Evolutionary conservation across 2,329 filamentous ascomycete species (phyloP).

Genomic region (Penicillium aurantiogriseum): DNA sequence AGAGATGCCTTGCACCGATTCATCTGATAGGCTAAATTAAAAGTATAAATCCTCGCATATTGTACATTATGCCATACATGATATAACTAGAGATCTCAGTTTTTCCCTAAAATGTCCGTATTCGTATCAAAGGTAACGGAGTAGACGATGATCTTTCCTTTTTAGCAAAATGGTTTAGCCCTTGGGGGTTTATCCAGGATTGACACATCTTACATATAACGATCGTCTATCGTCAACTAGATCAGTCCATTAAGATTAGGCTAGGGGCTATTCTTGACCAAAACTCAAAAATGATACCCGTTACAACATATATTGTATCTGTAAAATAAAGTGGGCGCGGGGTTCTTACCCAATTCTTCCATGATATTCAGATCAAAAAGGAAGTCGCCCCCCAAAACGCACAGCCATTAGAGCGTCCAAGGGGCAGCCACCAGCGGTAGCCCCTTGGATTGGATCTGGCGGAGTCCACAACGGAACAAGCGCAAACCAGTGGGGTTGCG

Average conservation of each 20-base stretch:
- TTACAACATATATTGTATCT: neutral
- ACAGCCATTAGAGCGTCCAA: slow-evolving; percentile 8
- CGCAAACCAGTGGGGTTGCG: slow-evolving; percentile 24
- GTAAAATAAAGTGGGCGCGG: neutral
- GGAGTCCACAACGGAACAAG: slow-evolving; percentile 21
- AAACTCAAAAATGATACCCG: neutral
- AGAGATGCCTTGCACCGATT: neutral
- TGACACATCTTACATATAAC: neutral
- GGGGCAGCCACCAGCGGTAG: slow-evolving; percentile 5
- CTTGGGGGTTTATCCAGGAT: neutral
- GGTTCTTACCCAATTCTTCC: neutral
- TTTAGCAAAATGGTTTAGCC: too few species aligned
- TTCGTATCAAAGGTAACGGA: neutral
- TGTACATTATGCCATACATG: neutral
- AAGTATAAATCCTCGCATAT: neutral
- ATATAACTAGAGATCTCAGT: neutral
- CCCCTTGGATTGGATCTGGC: slow-evolving; percentile 18
- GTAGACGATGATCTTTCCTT: neutral
- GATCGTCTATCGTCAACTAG: neutral
- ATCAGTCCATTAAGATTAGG: neutral
- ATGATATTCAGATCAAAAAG: neutral
- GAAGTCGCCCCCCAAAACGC: neutral
- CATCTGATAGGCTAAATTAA: neutral
- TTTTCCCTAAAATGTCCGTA: neutral
- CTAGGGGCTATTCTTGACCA: neutral